Conservation (phyloP, 106 monocot species). For the Acorus calamus region DNA sequence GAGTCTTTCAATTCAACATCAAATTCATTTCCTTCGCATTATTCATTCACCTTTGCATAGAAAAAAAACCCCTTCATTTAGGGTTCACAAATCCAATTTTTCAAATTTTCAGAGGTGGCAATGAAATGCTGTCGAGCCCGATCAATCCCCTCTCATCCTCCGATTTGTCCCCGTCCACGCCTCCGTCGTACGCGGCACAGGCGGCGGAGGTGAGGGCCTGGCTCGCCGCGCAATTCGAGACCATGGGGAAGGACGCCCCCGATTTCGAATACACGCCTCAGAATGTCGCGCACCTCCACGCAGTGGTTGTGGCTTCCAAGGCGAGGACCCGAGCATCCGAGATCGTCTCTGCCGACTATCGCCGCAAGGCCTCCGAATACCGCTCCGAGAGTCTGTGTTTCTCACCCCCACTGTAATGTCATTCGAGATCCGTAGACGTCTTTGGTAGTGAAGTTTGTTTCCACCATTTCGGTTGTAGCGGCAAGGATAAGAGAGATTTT, state of each 20-base stretch:
- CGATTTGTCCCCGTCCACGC: no score
- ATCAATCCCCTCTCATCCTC: no score
- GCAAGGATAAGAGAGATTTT: conserved; percentile 67
- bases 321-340: conserved; percentile 53
- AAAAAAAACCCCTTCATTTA: no score
- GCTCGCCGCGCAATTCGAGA: conserved; percentile 64
- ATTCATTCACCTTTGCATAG: no score
- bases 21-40: no score
- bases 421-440: background rate
- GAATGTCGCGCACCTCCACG: conserved; percentile 53
- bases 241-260: conserved; percentile 46
- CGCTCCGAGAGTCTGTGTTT: conserved; percentile 29
- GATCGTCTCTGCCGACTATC: conserved; percentile 63
- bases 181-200: conserved; percentile 15
- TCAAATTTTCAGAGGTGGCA: no score
- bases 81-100: no score
- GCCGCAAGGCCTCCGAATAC: conserved; percentile 66
- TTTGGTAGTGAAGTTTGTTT: background rate
- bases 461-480: conserved; percentile 12
- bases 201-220: conserved; percentile 61
- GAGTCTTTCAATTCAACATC: no score
- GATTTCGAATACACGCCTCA: conserved; percentile 70
- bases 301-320: conserved; percentile 56
- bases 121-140: no score
- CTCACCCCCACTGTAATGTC: background rate